Evolutionary conservation across 495 filamentous ascomycete species (phyloP), one percentile per base, ranked within the genome.

Genomic region (Penicillium antarcticum): DNA sequence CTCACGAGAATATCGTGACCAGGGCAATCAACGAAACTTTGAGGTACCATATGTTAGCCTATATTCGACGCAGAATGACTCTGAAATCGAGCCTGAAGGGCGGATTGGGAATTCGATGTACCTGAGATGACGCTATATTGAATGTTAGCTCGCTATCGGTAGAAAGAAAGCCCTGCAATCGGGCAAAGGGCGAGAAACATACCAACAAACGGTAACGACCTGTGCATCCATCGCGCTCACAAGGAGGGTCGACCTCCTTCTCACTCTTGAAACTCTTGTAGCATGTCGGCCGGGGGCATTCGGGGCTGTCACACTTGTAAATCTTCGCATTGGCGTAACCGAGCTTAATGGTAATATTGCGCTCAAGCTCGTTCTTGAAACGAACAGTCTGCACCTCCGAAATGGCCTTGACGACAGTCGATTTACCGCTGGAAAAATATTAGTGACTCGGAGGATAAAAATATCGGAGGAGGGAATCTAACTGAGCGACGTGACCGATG

Each of bases 301-400:
- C 87, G 41, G 74, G 70, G 72, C 88, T 96, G 69, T 96, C 89
- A 70, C 94, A 98, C 80, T 97, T 92, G 83, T 98, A 98, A 74
- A 98, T 89, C 74, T 98, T 98, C 54, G 94, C 94, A 71, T 98
- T 98, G 66, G 94, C 94, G 70, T 98, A 98, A 67, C 94, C 94
- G 66, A 98, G 83, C 83, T 98, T 98, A 76, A 98, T 98, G 51
- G 94, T 98, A 65, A 98, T 98, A 66, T 98, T 98, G 58, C 94
- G 81, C 76, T 97, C 94, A 71, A 97, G 75, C 72, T 98, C 94
- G 74, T 96, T 98, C 85, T 98, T 98, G 81, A 98, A 98, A 52
- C 94, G 83, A 61, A 98, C 94, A 12, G 94, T 98, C 80, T 98
- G 94, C 23, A 98, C 94, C 41, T 94, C 95, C 0, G 94, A 97